phyloP scores from a whole-genome alignment of 1,284 basidiomycete genomes.

The Peniophora sp. region DNA sequence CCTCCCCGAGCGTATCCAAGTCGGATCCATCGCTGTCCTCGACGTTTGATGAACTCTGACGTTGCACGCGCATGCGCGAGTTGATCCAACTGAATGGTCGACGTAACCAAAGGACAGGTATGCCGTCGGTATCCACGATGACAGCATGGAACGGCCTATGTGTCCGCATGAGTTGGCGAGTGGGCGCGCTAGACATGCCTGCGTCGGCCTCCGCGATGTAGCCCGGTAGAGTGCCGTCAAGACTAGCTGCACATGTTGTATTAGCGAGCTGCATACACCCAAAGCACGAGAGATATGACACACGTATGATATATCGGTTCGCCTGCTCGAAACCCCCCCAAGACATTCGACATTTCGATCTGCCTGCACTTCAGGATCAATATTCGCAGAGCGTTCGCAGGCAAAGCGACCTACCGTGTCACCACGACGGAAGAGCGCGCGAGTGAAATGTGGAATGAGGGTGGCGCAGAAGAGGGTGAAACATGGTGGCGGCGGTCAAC shows the following conservation, averaged over 20 bases:
- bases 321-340: conserved; percentile 81
- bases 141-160: conserved; percentile 79
- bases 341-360: conserved; percentile 82
- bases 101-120: conserved; percentile 70
- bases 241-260: conserved; percentile 32
- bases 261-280: too few species aligned
- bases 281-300: background rate
- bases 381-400: background rate
- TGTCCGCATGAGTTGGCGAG: conserved; percentile 71
- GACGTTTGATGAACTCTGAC: conserved; percentile 35
- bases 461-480: too few species aligned
- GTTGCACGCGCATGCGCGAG: conserved; percentile 75
- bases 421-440: conserved; percentile 31
- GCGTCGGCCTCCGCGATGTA: conserved; percentile 65
- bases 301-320: conserved; percentile 76
- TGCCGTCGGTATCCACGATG: conserved; percentile 69
- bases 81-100: conserved; percentile 86
- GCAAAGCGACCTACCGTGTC: conserved; percentile 38
- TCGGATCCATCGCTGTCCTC: conserved; percentile 37
- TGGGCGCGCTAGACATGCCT: conserved; percentile 54
- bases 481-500: too few species aligned
- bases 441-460: background rate
- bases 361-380: conserved; percentile 36
- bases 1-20: conserved; percentile 70
- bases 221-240: conserved; percentile 48